Percentiles rank a stretch among this genome's conserved stretches.
Conservation (phyloP, 805 yeast species). For the Metschnikowia sp. region DNA sequence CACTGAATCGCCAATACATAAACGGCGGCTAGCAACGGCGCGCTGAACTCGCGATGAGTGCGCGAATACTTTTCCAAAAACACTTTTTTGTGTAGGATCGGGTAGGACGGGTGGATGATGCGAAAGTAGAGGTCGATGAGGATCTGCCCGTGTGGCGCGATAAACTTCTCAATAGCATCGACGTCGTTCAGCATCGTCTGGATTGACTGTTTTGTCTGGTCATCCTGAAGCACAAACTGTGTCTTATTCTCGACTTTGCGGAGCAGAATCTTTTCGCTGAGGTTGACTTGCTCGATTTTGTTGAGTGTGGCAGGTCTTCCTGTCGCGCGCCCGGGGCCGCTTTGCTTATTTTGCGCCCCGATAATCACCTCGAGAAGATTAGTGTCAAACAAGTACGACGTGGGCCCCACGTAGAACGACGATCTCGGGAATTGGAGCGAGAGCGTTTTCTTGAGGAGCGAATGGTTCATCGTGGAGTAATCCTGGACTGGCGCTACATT, state of each 20-base stretch:
- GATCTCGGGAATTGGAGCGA: slow-evolving; percentile 88
- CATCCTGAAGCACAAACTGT: slow-evolving; percentile 78
- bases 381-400: slow-evolving; percentile 73
- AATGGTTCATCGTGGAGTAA: slow-evolving; percentile 59
- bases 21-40: slow-evolving; percentile 87
- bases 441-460: slow-evolving; percentile 62
- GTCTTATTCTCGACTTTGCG: slow-evolving; percentile 76
- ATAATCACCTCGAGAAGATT: slow-evolving; percentile 61
- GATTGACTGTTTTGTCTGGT: slow-evolving; percentile 67
- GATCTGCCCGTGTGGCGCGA: slow-evolving; percentile 89
- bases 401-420: slow-evolving; percentile 83
- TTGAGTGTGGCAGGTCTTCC: slow-evolving; percentile 12
- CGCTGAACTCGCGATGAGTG: slow-evolving; percentile 87
- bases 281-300: slow-evolving; percentile 75
- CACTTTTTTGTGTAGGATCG: slow-evolving; percentile 85
- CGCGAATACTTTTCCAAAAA: slow-evolving; percentile 87
- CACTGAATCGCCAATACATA: slow-evolving; percentile 85
- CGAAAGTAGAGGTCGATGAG: slow-evolving; percentile 78
- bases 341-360: slow-evolving; percentile 26
- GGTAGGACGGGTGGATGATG: slow-evolving; percentile 86
- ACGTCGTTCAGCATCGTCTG: slow-evolving; percentile 70
- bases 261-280: slow-evolving; percentile 61
- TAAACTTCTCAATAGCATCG: slow-evolving; percentile 78
- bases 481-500: slow-evolving; percentile 63
- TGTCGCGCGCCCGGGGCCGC: slow-evolving; percentile 21